phyloP scores from a whole-genome alignment of 768 basidiomycete species.

The Boletus rufocinnamomeus region DNA sequence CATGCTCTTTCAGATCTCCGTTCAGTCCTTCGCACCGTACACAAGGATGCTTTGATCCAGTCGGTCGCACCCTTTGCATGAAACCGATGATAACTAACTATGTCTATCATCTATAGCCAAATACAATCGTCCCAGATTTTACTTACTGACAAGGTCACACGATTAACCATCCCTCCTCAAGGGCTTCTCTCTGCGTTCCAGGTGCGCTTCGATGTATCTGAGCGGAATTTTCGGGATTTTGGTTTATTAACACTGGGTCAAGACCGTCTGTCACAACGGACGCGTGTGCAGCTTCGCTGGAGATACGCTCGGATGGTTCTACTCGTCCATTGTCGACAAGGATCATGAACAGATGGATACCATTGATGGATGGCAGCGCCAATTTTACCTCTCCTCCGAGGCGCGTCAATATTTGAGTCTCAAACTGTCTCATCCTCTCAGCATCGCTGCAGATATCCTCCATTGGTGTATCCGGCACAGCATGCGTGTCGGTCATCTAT shows the following conservation, averaged over 20 bases:
- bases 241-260: neutral
- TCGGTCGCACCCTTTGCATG: conserved; percentile 11
- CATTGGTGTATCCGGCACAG: conserved; percentile 46
- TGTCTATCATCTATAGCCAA: conserved; percentile 35
- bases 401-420: conserved; percentile 7
- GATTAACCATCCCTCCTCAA: conserved; percentile 23
- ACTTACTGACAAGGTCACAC: conserved; percentile 36
- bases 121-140: conserved; percentile 43
- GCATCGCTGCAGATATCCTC: conserved; percentile 46
- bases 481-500: conserved; percentile 47
- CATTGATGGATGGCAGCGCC: conserved; percentile 41
- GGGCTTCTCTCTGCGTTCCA: conserved; percentile 49
- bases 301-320: conserved; percentile 56
- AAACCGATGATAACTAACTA: neutral
- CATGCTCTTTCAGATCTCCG: conserved; percentile 19
- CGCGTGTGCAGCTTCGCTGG: conserved; percentile 46
- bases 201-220: conserved; percentile 35
- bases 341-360: conserved; percentile 2
- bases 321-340: conserved; percentile 30
- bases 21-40: conserved; percentile 15
- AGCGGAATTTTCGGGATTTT: no score
- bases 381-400: conserved; percentile 41
- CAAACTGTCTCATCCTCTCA: conserved; percentile 3
- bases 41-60: conserved; percentile 32
- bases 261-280: conserved; percentile 40